Evolutionary conservation across 768 basidiomycete genomes (phyloP), one percentile per base, ranked within the genome.

Genomic region (Crassisporium funariophilum): DNA sequence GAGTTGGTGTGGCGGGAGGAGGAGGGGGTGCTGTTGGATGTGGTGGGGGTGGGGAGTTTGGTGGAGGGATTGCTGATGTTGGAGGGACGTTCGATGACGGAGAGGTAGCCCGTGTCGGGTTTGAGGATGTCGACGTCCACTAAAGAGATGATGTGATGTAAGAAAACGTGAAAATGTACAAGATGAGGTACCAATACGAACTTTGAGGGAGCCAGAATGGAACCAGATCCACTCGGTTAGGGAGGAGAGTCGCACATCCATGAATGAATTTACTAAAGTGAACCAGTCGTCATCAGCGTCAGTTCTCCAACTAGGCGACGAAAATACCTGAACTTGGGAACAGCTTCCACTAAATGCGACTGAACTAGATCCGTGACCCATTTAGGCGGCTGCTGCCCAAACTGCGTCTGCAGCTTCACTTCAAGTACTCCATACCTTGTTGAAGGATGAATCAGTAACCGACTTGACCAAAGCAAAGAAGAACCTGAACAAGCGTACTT

Each of bases 191-290:
- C 2, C 11, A 31, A 10, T 3, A 31, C 78, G 31, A 64, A 91
- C 89, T 97, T 64, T 98, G 95, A 4, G 95, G 95, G 5, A 95
- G 79, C 97, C 97, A 99, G 77, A 98, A 99, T 5, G 97, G 97
- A 25, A 99, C 89, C 17, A 99, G 79, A 60, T 98, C 90, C 35
- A 98, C 95, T 25, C 95, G 87, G 58, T 90, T 82, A 15, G 95
- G 94, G 8, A 98, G 69, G 0, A 98, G 76, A 1, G 93, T 94
- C 2, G 95, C 86, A 63, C 97, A 99, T 19, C 97, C 95, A 63
- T 95, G 94, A 46, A 97, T 95, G 63, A 95, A 95, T 81, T 91
- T 91, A 65, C 91, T 91, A 47, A 22, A 33, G 36, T 42, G 24
- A 10, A 58, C 29, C 38, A 43, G 46, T 40, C 19, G 23, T 27